Percentiles rank a stretch among this genome's conserved stretches.
These are phyloP conservation scores for Candida krabiensis DNA, from an alignment of 805 yeast species.

Conservation along the genomic window DNA sequence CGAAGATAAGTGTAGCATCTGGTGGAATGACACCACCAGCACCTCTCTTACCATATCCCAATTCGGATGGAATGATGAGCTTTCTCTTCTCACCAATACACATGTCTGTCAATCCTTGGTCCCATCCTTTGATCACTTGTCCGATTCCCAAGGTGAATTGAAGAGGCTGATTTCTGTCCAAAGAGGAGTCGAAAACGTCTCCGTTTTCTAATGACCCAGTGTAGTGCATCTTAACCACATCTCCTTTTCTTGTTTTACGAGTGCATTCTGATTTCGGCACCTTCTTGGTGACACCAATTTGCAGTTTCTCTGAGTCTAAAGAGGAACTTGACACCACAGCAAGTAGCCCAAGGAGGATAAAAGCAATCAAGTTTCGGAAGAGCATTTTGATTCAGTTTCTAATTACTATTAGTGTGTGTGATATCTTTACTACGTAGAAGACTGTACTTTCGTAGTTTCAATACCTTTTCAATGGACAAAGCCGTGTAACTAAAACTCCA, in stretches of 20 bases:
- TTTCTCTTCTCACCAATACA: constrained; percentile 87
- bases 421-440: too few species aligned
- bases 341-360: too few species aligned
- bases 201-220: constrained; percentile 70
- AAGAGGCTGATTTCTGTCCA: constrained; percentile 63
- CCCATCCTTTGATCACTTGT: constrained; percentile 89
- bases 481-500: too few species aligned
- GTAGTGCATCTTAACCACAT: constrained; percentile 73
- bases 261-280: constrained; percentile 54
- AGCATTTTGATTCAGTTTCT: too few species aligned
- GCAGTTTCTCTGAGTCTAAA: constrained; percentile 15
- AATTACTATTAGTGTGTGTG: too few species aligned
- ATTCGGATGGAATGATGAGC: constrained; percentile 71
- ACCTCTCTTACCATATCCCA: constrained; percentile 78
- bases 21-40: constrained; percentile 73
- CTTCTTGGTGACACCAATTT: constrained; percentile 45
- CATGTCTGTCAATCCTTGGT: constrained; percentile 77
- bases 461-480: too few species aligned
- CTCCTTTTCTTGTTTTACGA: constrained; percentile 62
- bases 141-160: constrained; percentile 74
- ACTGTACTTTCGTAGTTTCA: too few species aligned
- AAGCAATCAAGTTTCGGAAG: too few species aligned
- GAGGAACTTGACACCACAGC: too few species aligned
- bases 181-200: constrained; percentile 72
- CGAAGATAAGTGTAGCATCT: constrained; percentile 67